Evolutionary conservation across 257 asterid genomes (phyloP).

Genomic region (Solanum clarkiae): DNA sequence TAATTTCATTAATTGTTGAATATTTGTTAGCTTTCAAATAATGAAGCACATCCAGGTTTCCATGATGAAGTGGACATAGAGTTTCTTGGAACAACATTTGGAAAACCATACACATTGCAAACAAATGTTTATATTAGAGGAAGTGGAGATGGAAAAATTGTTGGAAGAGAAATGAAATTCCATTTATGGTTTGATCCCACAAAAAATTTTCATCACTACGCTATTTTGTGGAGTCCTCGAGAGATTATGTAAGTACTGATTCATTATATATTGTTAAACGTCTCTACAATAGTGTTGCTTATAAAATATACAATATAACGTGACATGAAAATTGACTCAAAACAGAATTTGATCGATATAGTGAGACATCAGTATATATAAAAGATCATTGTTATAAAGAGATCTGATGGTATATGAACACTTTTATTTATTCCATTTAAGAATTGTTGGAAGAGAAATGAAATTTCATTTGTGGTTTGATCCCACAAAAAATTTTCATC

Average conservation of each 20-base stretch:
- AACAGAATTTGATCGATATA: background rate
- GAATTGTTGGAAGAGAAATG: constrained; percentile 78
- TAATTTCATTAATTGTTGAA: background rate
- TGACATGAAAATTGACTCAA: background rate
- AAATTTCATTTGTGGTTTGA: constrained; percentile 90
- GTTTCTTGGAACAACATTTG: constrained; percentile 86
- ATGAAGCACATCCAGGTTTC: constrained; percentile 77
- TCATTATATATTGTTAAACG: background rate
- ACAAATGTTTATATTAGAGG: constrained; percentile 89
- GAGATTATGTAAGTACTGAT: constrained; percentile 54
- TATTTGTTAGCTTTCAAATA: constrained; percentile 57
- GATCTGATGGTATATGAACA: background rate
- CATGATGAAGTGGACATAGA: constrained; percentile 96
- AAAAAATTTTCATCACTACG: constrained; percentile 66
- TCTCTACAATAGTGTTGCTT: background rate
- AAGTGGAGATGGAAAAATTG: constrained; percentile 77
- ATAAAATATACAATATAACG: no score
- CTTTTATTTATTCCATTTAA: background rate
- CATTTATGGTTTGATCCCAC: constrained; percentile 98
- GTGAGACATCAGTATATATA: background rate
- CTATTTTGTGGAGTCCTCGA: constrained; percentile 63
- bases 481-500: constrained; percentile 76
- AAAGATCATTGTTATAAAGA: background rate
- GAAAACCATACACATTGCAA: constrained; percentile 86
- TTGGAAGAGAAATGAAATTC: constrained; percentile 92